Base-by-base conservation (phyloP, 345 rosid species). In the Euphorbia lathyris region DNA sequence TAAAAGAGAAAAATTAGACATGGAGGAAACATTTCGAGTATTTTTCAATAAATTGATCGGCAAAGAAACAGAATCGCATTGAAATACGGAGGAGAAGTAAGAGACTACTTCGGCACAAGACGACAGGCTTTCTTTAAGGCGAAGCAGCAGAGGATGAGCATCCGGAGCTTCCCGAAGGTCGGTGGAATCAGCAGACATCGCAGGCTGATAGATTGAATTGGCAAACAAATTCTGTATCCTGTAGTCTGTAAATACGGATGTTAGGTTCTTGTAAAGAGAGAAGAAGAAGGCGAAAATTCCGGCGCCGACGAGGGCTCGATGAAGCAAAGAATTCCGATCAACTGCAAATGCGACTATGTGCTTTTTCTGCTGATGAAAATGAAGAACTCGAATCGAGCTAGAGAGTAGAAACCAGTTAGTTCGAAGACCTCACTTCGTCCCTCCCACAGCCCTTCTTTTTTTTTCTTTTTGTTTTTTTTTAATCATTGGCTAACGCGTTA, bases 71-170 rank as follows among this genome's bases (percentile, higher is more conserved):
- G 25, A 67, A 67, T 65, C 22, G n/a, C 22, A 22, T 14, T 9
- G 52, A 59, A 58, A 69, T 4, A 1, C 13, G 3, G 1, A 25
- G 63, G 72, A 58, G 69, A 26, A 34, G 63, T 67, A 32, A 38
- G 56, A 34, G 50, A 78, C 77, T 79, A 87, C 97, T 69, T 62
- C 74, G 66, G 81, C 77, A 67, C 80, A 77, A 63, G 80, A 78
- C 32, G 79, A 65, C 70, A 92, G 74, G 67, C 61, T 55, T 42
- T 86, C 77, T 55, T 42, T 85, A 34, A 89, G 85, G 58, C 83
- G 84, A 42, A 34, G 73, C 57, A 71, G 12, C 38, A 63, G 71
- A 20, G 83, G 75, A 58, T 77, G 55, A 38, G 74, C 19, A 50
- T 58, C 45, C 34, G 76, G 47, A 42, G 79, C 59, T 66, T 79